Evolutionary conservation across 2,329 filamentous ascomycete species (phyloP), one percentile per base, ranked within the genome.

Genomic region (Phyllosticta citriasiana): DNA sequence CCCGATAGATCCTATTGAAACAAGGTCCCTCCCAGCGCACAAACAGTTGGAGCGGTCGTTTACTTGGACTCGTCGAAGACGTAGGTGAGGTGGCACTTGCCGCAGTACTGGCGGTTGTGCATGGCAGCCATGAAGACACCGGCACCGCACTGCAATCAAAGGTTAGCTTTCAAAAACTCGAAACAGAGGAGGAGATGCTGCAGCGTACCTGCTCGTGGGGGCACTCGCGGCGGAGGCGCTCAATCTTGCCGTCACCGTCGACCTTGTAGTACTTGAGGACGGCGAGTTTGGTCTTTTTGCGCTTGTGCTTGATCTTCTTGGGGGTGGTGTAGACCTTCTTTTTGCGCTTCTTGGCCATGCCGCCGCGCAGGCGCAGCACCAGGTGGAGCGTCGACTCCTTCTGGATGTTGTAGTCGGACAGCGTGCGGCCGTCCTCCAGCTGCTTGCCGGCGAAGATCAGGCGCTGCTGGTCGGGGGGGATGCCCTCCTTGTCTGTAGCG

Each of bases 261-360:
- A 99, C 94, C 90, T 99, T 99, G 90, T 99, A 99, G 90, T 99
- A 99, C 88, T 99, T 99, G 80, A 99, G 92, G 72, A 99, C 93
- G 75, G 94, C 94, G 80, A 99, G 84, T 89, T 99, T 99, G 87
- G 89, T 96, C 93, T 99, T 99, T 91, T 97, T 99, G 85, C 91
- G 89, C 92, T 99, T 99, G 88, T 99, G 94, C 94, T 99, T 99
- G 89, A 99, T 99, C 91, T 99, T 99, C 92, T 99, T 99, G 80
- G 94, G 94, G 76, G 94, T 99, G 79, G 91, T 97, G 89, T 99
- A 99, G 72, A 99, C 94, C 92, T 99, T 99, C 91, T 99, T 99
- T 82, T 95, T 88, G 90, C 97, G 97, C 91, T 99, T 99, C 74
- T 77, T 78, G 78, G 81, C 92, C 80, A 93, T 93, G 80, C 93